Evolutionary conservation across 2,329 filamentous ascomycete genomes (phyloP).

Genomic region (Colletotrichum sp.): DNA sequence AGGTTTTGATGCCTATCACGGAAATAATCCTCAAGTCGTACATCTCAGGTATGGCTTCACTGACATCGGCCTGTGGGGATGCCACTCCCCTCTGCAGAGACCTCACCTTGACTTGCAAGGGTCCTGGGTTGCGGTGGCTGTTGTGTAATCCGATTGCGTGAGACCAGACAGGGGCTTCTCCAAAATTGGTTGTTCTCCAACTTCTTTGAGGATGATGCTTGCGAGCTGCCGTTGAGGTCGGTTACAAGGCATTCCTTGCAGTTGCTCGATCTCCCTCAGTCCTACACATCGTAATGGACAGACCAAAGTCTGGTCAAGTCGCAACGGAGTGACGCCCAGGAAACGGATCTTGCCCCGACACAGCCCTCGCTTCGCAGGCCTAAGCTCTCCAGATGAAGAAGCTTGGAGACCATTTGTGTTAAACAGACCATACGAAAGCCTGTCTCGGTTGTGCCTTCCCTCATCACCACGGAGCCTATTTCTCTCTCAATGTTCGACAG

Average conservation of each 20-base stretch:
- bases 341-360: neutral
- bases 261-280: neutral
- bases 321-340: neutral
- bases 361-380: neutral
- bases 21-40: neutral
- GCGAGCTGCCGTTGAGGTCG: neutral
- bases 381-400: neutral
- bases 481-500: too few relatives aligned
- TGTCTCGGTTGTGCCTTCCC: too few relatives aligned
- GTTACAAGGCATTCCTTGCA: neutral
- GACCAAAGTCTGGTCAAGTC: neutral
- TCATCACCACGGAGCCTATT: too few relatives aligned
- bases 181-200: conserved; percentile 8
- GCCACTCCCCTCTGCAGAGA: neutral
- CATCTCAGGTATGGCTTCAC: neutral
- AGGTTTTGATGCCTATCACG: neutral
- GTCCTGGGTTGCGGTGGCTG: neutral
- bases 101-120: neutral
- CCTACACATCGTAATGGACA: neutral
- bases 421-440: too few relatives aligned
- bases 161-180: conserved; percentile 3
- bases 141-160: conserved; percentile 2
- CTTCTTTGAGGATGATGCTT: neutral
- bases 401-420: neutral
- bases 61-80: neutral